A percentile compares a stretch with the other conserved stretches of the same genome.
These are phyloP conservation scores for Aethionema arabicum DNA, from an alignment of 345 rosid genomes.

Conservation along the genomic window DNA sequence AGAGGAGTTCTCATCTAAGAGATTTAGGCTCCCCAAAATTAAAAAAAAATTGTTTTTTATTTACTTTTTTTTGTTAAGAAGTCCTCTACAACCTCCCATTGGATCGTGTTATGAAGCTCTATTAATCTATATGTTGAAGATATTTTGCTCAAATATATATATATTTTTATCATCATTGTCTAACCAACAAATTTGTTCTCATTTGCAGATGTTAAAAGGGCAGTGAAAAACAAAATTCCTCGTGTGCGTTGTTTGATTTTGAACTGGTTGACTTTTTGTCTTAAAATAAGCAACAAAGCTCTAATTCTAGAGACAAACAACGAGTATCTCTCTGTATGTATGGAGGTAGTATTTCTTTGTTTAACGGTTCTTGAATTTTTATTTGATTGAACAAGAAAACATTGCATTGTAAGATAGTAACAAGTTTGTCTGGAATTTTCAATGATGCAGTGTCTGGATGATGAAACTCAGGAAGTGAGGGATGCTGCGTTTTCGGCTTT, in stretches of 20 bases:
- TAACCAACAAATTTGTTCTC: slow-evolving; percentile 29
- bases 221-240: slow-evolving; percentile 95
- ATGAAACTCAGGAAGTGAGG: slow-evolving; percentile 49
- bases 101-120: slow-evolving; percentile 10
- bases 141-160: slow-evolving; percentile 8
- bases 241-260: slow-evolving; percentile 96
- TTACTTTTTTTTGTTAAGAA: too few relatives aligned
- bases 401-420: too few relatives aligned
- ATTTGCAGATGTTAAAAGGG: slow-evolving; percentile 77
- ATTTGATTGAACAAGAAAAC: too few relatives aligned
- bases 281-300: slow-evolving; percentile 92
- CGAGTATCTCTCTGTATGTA: slow-evolving; percentile 90
- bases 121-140: slow-evolving; percentile 12
- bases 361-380: too few relatives aligned
- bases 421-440: too few relatives aligned
- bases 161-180: slow-evolving; percentile 14
- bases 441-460: too few relatives aligned
- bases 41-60: too few relatives aligned
- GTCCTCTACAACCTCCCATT: too few relatives aligned
- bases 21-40: too few relatives aligned
- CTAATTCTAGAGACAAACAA: slow-evolving; percentile 84
- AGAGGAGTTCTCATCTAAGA: too few relatives aligned
- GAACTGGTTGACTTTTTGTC: slow-evolving; percentile 93
- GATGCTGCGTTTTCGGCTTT: slow-evolving; percentile 93
- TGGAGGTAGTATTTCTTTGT: too few relatives aligned